Base-by-base conservation (phyloP, 2,329 filamentous ascomycete species). In the Davidsoniella eucalypti region DNA sequence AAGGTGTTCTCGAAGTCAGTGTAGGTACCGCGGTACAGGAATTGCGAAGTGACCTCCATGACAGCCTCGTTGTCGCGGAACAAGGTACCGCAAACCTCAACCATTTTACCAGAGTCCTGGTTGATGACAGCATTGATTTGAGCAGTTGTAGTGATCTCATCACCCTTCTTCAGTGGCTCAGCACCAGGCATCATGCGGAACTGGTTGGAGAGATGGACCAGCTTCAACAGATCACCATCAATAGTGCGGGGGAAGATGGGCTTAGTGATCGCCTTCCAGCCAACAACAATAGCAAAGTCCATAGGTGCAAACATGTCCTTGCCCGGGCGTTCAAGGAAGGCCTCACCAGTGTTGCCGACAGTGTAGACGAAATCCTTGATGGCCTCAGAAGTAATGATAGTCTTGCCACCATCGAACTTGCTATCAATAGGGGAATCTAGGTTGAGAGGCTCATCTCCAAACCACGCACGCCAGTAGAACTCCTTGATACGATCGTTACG, bases 301-400 rank as follows among this genome's bases (percentile, higher is more conserved):
- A 98, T 98, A 29, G 93, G 92, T 6, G 92, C 92, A 58, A 83
- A 90, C 56, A 95, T 85, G 55, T 85, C 81, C 71, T 96, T 96
- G 57, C 87, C 90, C 42, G 88, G 90, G 44, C 90, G 79, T 60
- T 96, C 90, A 49, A 98, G 90, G 58, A 98, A 98, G 6, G 92
- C 88, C 64, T 98, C 92, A 37, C 90, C 90, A 12, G 85, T 94
- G 68, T 98, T 98, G 56, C 93, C 92, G 57, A 98, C 92, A 43
- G 92, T 90, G 62, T 98, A 88, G n/a, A 96, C 87, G 58, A 98
- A 98, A 68, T 98, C 88, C 55, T 94, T 93, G 68, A 98, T 95
- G 55, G 84, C 88, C 63, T 95, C 85, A 53, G 82, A 80, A 4
- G 87, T 94, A 57, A 98, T 88, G 23, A 77, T 87, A 4, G 87